Evolutionary conservation across 2,329 filamentous ascomycete genomes (phyloP).

Genomic region (Xylariales sp.): DNA sequence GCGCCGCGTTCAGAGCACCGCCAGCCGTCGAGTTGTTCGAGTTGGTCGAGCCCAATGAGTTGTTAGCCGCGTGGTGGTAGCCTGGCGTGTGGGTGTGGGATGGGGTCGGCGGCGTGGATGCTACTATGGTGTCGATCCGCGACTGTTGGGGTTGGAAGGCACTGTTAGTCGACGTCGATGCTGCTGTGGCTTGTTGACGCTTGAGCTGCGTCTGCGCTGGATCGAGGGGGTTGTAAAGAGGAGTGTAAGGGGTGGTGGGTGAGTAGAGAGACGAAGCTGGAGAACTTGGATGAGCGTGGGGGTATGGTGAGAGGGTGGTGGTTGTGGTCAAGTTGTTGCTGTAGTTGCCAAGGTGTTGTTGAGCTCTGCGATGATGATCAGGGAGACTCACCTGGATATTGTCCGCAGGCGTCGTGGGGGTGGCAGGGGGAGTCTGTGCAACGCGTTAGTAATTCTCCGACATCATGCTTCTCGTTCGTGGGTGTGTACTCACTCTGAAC

Average conservation of each 20-base stretch:
- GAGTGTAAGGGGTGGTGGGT: neutral
- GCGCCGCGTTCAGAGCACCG: neutral
- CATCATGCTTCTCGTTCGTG: constrained; percentile 9
- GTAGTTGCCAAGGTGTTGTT: too few species aligned
- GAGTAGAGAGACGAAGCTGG: constrained; percentile 2
- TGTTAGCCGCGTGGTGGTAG: neutral
- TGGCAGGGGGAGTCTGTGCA: constrained; percentile 18
- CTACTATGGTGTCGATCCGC: constrained; percentile 34
- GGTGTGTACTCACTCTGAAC: constrained; percentile 32
- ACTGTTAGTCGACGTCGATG: constrained; percentile 11
- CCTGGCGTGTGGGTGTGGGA: constrained; percentile 8
- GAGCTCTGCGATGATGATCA: too few species aligned
- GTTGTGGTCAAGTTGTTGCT: too few species aligned
- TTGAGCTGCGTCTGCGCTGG: neutral
- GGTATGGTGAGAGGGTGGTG: too few species aligned
- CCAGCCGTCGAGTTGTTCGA: neutral
- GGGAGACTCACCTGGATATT: constrained; percentile 27
- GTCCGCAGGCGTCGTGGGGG: constrained; percentile 20
- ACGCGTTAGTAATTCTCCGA: constrained; percentile 7
- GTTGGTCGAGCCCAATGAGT: neutral
- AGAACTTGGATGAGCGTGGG: neutral
- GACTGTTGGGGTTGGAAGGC: constrained; percentile 19
- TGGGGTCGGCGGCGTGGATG: constrained; percentile 23
- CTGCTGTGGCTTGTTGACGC: neutral
- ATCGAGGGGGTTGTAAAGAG: neutral